These are phyloP conservation scores for Yamadazyma aaseri DNA, from an alignment of 1,139 yeast species.

Conservation along the genomic window DNA sequence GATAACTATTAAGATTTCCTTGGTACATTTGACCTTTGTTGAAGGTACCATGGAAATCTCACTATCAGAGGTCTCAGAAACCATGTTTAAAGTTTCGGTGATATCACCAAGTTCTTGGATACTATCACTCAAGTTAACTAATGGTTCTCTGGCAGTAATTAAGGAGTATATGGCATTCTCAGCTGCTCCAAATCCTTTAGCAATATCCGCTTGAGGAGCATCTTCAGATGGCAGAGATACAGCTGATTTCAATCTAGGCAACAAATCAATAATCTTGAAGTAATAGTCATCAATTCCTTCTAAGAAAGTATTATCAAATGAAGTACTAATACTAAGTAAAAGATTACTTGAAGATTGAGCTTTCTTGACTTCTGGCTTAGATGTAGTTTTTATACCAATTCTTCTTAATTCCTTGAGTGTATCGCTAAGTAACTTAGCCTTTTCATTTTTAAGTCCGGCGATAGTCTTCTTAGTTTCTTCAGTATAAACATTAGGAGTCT, in stretches of 20 bases:
- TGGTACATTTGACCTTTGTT: conserved; percentile 17
- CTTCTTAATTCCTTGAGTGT: conserved; percentile 69
- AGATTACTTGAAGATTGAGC: conserved; percentile 62
- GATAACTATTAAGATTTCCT: conserved; percentile 19
- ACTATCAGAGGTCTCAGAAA: conserved; percentile 14
- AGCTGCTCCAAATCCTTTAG: conserved; percentile 73
- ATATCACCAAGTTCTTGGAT: conserved; percentile 6
- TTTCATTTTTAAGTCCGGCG: conserved; percentile 76
- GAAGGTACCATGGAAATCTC: conserved; percentile 11
- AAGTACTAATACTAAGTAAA: conserved; percentile 54
- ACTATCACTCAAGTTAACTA: conserved; percentile 29
- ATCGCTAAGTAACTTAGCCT: conserved; percentile 74
- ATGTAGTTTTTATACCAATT: conserved; percentile 70
- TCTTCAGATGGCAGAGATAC: conserved; percentile 65
- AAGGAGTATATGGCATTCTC: conserved; percentile 67
- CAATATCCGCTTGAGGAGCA: conserved; percentile 72
- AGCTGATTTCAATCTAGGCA: conserved; percentile 75
- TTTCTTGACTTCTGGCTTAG: conserved; percentile 62
- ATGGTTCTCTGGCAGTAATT: conserved; percentile 49
- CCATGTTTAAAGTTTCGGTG: conserved; percentile 7
- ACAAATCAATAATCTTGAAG: conserved; percentile 69
- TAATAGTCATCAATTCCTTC: conserved; percentile 59
- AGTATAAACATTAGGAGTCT: conserved; percentile 70
- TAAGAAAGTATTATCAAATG: conserved; percentile 39
- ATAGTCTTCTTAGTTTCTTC: conserved; percentile 75